A percentile compares a stretch with the other conserved stretches of the same genome.
Evolutionary conservation across 1,139 yeast species (phyloP).

Genomic region (Yamadazyma buinensis): DNA sequence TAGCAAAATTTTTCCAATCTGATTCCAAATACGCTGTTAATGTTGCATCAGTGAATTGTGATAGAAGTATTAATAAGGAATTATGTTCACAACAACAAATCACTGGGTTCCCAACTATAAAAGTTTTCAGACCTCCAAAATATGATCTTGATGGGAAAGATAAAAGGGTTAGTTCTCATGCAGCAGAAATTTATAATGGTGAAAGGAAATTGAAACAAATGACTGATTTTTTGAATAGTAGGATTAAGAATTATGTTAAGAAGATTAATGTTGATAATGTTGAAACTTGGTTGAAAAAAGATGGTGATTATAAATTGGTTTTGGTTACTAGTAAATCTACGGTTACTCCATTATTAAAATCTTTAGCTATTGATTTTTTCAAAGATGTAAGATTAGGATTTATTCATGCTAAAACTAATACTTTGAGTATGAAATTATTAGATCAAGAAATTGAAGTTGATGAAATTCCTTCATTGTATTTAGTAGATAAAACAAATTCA

Average conservation of each 20-base stretch:
- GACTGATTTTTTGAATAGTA: conserved; percentile 52
- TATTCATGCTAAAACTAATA: conserved; percentile 14
- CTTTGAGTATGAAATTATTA: conserved; percentile 9
- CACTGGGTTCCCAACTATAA: conserved; percentile 77
- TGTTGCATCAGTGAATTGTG: conserved; percentile 88
- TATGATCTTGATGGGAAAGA: conserved; percentile 20
- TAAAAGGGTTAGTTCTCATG: conserved; percentile 33
- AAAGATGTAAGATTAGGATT: conserved; percentile 27
- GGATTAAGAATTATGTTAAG: conserved; percentile 71
- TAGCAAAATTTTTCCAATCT: conserved; percentile 53
- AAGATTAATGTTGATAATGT: conserved; percentile 30
- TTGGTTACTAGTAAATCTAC: conserved; percentile 44
- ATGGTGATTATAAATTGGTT: conserved; percentile 31
- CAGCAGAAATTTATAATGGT: conserved; percentile 66
- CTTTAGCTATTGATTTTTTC: conserved; percentile 74
- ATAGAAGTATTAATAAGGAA: conserved; percentile 58
- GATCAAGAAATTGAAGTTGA: conserved; percentile 22
- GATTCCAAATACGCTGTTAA: conserved; percentile 55
- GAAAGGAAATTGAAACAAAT: conserved; percentile 60
- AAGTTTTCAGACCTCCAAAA: conserved; percentile 82
- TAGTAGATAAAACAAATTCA: conserved; percentile 21
- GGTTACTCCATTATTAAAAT: conserved; percentile 62
- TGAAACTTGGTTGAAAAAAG: conserved; percentile 8
- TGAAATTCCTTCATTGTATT: conserved; percentile 28
- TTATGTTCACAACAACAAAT: conserved; percentile 67